phyloP scores from a whole-genome alignment of 345 rosid genomes.

The Melaleuca alternifolia region DNA sequence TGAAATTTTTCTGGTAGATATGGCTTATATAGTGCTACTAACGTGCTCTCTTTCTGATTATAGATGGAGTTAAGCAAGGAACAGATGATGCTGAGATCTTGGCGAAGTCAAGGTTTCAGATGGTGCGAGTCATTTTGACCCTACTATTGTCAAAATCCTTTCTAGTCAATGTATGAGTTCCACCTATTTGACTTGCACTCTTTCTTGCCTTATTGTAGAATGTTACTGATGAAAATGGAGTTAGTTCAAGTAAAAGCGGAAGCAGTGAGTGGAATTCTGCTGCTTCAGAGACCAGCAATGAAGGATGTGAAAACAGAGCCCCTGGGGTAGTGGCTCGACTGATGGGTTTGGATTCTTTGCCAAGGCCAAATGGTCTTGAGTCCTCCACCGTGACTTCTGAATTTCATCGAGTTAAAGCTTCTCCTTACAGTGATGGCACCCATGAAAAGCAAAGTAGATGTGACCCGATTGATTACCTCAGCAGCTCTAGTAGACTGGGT shows the following conservation, averaged over 20 bases:
- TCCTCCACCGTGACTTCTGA: conserved; percentile 24
- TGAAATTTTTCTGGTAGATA: background rate
- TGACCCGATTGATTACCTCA: conserved; percentile 25
- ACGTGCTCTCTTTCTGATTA: background rate
- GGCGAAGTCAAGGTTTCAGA: conserved; percentile 23
- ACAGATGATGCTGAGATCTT: conserved; percentile 23
- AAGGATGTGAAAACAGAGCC: conserved; percentile 46
- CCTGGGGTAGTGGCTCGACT: conserved; percentile 94
- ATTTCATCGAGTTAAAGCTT: conserved; percentile 14
- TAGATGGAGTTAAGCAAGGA: conserved; percentile 36
- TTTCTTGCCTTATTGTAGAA: conserved; percentile 16
- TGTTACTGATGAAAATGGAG: conserved; percentile 34
- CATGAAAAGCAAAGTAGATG: conserved; percentile 24
- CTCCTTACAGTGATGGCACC: conserved; percentile 14
- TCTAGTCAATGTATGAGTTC: background rate
- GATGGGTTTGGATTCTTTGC: conserved; percentile 93
- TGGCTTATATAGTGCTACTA: background rate
- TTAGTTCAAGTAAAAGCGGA: conserved; percentile 23
- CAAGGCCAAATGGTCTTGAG: conserved; percentile 31
- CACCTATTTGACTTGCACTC: background rate
- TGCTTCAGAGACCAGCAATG: conserved; percentile 65
- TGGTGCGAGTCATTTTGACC: conserved; percentile 1
- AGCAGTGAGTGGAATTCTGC: conserved; percentile 46
- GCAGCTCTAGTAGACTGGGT: conserved; percentile 21
- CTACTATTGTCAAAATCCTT: background rate